Evolutionary conservation across 1,284 basidiomycete genomes (phyloP).

Genomic region (Veloboletus limbatus): DNA sequence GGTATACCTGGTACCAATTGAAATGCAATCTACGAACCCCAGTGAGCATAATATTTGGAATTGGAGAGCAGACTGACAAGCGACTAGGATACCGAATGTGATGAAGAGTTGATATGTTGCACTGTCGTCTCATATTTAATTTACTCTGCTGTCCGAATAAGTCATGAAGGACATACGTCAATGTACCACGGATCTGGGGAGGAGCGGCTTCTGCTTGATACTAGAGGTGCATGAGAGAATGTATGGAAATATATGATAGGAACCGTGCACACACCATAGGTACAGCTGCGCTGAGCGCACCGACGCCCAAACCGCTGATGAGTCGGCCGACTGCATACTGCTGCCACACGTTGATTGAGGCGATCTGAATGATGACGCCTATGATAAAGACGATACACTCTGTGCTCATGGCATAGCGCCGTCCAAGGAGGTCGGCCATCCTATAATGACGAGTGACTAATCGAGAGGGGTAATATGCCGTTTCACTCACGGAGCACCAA

Average conservation of each 20-base stretch:
- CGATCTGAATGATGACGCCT: conserved; percentile 68
- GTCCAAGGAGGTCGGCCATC: conserved; percentile 64
- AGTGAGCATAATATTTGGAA: background rate
- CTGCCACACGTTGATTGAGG: conserved; percentile 50
- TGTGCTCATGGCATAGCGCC: conserved; percentile 66
- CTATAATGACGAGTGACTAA: conserved; percentile 29
- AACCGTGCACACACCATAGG: conserved; percentile 52
- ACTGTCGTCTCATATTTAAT: conserved; percentile 6
- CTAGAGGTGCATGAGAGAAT: conserved; percentile 22
- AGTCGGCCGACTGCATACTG: conserved; percentile 71
- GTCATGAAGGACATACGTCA: conserved; percentile 40
- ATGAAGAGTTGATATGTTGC: conserved; percentile 74
- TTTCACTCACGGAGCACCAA: conserved; percentile 54
- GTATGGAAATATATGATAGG: background rate
- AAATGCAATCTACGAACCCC: conserved; percentile 48
- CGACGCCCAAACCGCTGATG: conserved; percentile 66
- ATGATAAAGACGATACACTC: conserved; percentile 67
- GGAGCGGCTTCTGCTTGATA: conserved; percentile 79
- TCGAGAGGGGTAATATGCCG: background rate
- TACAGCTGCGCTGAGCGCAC: conserved; percentile 72
- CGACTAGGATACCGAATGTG: conserved; percentile 74
- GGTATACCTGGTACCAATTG: conserved; percentile 54
- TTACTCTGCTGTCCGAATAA: background rate
- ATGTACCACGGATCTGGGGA: conserved; percentile 71
- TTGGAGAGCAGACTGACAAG: conserved; percentile 44